Base-by-base conservation (phyloP, 73 alveolate species). In the Paramecium biaurelia region DNA sequence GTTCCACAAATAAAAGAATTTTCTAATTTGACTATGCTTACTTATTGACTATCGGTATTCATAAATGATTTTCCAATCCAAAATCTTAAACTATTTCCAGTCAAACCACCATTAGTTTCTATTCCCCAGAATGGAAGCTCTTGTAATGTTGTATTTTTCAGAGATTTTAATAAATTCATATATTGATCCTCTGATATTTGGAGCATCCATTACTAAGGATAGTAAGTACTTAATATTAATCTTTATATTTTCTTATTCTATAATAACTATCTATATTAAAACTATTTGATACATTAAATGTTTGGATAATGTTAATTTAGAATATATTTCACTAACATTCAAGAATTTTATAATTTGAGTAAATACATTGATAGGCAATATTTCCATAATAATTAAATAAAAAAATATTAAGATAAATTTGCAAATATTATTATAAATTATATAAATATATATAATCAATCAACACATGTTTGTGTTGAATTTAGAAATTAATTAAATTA, bases 41-140 rank as follows among this genome's bases (percentile, higher is more conserved):
- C 90, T 15, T 43, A 24, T 23, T 57, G 57, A 10, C 30, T 24
- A 37, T 47, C 23, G 9, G 90, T 43, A 11, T 79, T 79, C 70
- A 79, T 14, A 10, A 79, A 79, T 42, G 90, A 14, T 79, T 79
- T 79, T 42, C 90, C 90, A 47, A 79, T 79, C 90, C 90, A 79
- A 79, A 79, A 79, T 45, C 90, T 79, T 79, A 79, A 79, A 79
- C 63, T 42, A 79, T 43, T 79, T 2, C 6, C 41, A 23, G 43
- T 9, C 28, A 79, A 32, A 21, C 90, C 90, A 5, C 67, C 70
- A 42, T 79, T 45, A 9, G 76, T 79, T 45, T 43, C 24, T 8
- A 43, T 79, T 8, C 90, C 90, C 90, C 90, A 79, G 23, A 79
- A 79, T 24, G 90, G 90, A 9, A 79, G 4, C 47, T 79, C 90